Evolutionary conservation across 805 yeast genomes (phyloP), one percentile per base, ranked within the genome.

Genomic region (Metschnikowia cerradonensis): DNA sequence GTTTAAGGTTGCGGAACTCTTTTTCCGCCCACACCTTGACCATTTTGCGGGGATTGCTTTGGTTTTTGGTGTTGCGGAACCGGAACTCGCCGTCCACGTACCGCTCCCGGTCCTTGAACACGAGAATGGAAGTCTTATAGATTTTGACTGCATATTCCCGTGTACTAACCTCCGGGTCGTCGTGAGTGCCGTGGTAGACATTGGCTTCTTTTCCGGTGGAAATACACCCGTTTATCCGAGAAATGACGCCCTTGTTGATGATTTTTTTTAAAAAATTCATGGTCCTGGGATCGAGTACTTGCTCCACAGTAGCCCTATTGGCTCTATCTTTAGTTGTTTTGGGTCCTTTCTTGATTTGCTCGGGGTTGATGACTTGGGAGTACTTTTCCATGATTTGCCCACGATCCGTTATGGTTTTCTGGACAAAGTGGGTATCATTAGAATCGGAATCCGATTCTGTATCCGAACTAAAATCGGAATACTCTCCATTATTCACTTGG

Each of bases 161-260:
- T 13, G 69, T 60, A 14, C 60, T 62, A 3, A 64, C 61, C 23
- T 43, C 56, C 0, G 66, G 61, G 49, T 76, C 72, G 11, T 96
- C 97, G 63, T 88, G 92, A 58, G 72, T 76, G 15, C 76, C 78
- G 54, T 73, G 78, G 65, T 94, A 94, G 0, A 94, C 97, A 63
- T 94, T 94, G n/a, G 99, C 99, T 68, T 94, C 99, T 67, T 94
- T 94, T 44, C 99, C 99, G 0, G 99, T 94, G 60, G 94, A 84
- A 45, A 94, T 77, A 66, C 98, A 94, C 11, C 99, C 99, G 60
- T 91, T 89, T 60, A 94, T 84, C 58, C 87, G 82, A 2, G 94
- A 82, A 33, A 94, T 81, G 5, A 88, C 79, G 3, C 96, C 96
- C 59, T 88, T 84, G 62, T 84, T 88, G 67, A 89, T 84, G 66